phyloP scores from a whole-genome alignment of 2,329 filamentous ascomycete genomes.

The Alternaria sp. region DNA sequence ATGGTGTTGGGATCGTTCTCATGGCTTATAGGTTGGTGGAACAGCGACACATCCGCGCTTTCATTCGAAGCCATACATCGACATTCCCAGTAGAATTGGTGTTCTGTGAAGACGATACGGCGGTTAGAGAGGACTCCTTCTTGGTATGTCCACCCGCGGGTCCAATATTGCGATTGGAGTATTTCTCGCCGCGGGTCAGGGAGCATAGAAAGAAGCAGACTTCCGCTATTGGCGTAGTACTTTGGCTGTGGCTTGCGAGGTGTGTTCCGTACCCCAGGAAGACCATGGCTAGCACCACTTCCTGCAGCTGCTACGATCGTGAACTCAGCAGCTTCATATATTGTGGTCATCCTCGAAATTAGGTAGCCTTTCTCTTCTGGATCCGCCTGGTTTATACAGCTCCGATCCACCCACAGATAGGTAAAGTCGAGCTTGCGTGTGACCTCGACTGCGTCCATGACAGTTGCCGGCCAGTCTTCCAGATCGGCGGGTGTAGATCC shows the following conservation, averaged over 20 bases:
- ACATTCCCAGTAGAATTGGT: constrained; percentile 17
- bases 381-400: constrained; percentile 13
- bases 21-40: background rate
- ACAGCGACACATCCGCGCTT: constrained; percentile 1
- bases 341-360: constrained; percentile 15
- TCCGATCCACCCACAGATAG: constrained; percentile 16
- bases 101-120: constrained; percentile 15
- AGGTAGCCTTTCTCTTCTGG: constrained; percentile 3
- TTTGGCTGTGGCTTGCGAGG: constrained; percentile 14
- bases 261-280: constrained; percentile 6
- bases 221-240: constrained; percentile 8
- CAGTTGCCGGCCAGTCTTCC: constrained; percentile 5
- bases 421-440: constrained; percentile 3
- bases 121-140: constrained; percentile 17
- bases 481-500: constrained; percentile 1
- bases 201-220: constrained; percentile 10
- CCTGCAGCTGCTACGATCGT: constrained; percentile 19
- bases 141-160: constrained; percentile 19
- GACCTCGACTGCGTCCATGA: constrained; percentile 12
- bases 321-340: constrained; percentile 14
- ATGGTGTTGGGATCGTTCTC: background rate
- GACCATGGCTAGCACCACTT: constrained; percentile 6
- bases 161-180: constrained; percentile 4
- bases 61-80: constrained; percentile 9
- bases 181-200: constrained; percentile 8